Evolutionary conservation across 257 asterid species (phyloP), one percentile per base, ranked within the genome.

Genomic region (Anisodus tanguticus): DNA sequence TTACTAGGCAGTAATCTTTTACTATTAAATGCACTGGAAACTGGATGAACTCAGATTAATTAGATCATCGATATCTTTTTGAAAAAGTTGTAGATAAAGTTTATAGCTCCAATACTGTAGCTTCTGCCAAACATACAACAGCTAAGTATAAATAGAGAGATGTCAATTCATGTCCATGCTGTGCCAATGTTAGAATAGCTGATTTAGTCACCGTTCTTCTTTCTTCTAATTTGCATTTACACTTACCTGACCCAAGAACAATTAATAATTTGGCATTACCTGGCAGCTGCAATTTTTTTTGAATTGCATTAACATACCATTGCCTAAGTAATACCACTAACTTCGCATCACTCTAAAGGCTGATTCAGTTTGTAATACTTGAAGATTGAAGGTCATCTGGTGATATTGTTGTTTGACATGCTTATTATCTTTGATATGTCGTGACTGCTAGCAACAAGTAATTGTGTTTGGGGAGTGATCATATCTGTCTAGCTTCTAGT

Each of bases 401-500:
- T 9, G 6, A 72, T 47, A 19, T 47, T 72, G 37, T 72, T 72
- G 43, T 72, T 10, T 47, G 9, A 72, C 16, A 45, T 72, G 59
- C 41, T 47, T 72, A 47, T 22, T 3, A n/a, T 72, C 80, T 45
- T 72, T 72, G 59, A 19, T 19, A 72, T 47, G 43, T 19, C 43
- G 19, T 49, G 19, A 74, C 39, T 47, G 49, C 59, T 19, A 19
- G 17, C 43, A 74, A 74, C n/a, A 47, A 22, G 60, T 19, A 47
- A 19, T 74, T 74, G 41, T 74, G 60, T 60, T 49, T 74, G 60
- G 80, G n/a, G 60, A 26, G 19, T 74, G 80, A 49, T 74, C 41
- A 47, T 47, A 74, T 19, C n/a, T 22, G 26, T 74, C 43, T 47
- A 51, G 60, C 43, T 19, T 11, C 60, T 47, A 19, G 58, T 19